A percentile compares a stretch with the other conserved stretches of the same genome.
Evolutionary conservation across 257 asterid species (phyloP).

Genomic region (Petrea volubilis): DNA sequence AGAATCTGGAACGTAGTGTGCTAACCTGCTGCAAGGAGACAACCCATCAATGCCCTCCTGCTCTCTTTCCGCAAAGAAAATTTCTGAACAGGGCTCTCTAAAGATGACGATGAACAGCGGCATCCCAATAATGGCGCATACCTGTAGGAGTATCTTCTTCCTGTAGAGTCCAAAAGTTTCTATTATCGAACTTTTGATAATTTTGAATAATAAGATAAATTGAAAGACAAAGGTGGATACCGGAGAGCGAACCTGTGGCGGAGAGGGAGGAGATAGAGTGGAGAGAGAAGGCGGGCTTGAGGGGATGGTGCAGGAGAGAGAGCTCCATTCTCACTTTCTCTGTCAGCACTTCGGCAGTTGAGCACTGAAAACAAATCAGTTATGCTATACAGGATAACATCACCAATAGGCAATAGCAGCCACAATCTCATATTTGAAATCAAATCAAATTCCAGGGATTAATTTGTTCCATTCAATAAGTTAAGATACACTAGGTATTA

Average conservation of each 20-base stretch:
- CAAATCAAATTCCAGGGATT: background rate
- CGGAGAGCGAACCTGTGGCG: constrained; percentile 4
- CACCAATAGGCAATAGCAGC: constrained; percentile 23
- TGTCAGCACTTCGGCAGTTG: constrained; percentile 31
- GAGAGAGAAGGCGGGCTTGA: constrained; percentile 44
- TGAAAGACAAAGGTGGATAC: background rate
- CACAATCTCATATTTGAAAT: constrained; percentile 34
- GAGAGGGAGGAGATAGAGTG: constrained; percentile 35
- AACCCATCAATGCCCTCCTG: constrained; percentile 76
- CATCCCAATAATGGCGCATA: constrained; percentile 33
- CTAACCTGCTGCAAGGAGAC: constrained; percentile 68
- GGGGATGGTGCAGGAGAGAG: constrained; percentile 57
- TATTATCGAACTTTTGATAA: background rate
- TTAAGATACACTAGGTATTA: too few relatives aligned
- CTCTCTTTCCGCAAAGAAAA: constrained; percentile 38
- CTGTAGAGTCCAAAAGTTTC: constrained; percentile 33
- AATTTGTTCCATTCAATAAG: background rate
- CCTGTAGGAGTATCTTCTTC: constrained; percentile 37
- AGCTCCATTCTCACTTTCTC: constrained; percentile 42
- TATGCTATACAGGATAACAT: background rate
- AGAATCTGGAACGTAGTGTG: background rate
- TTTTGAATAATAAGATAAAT: background rate
- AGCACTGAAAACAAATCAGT: constrained; percentile 1
- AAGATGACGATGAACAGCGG: constrained; percentile 55
- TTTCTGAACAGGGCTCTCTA: constrained; percentile 27